Base-by-base conservation (phyloP, 495 filamentous ascomycete species). In the Apodospora peruviana region DNA sequence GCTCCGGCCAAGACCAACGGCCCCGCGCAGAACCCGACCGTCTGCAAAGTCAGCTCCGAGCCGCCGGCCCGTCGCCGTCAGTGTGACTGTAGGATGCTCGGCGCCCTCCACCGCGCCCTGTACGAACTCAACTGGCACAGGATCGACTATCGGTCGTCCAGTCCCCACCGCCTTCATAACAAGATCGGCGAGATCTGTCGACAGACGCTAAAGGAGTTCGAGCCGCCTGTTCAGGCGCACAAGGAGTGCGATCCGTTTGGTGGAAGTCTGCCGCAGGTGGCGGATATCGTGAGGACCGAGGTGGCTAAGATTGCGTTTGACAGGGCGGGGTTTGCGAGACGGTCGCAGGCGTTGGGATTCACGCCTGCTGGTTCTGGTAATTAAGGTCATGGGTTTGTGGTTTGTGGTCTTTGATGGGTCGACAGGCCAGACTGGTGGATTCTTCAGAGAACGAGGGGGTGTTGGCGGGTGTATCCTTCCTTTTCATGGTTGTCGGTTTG, bases 1-100 rank as follows among this genome's bases (percentile, higher is more conserved):
- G 37, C 27, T 23, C 18, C 11, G 8, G 21, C 11, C 5, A 23
- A 47, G 10, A 24, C 44, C 1, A 32, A 32, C 27, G 27, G 27
- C 14, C 27, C 27, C 27, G 27, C 27, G 7, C 27, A 7, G 7
- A 32, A 32, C 7, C 27, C 27, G 27, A 32, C 27, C 7, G 27
- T 32, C 7, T 32, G 27, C 14, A 7, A 32, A 14, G 35, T 47
- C 3, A 25, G 44, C 32, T 19, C 16, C 4, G 44, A 25, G n/a
- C 14, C 9, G 21, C 12, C 32, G 16, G 17, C 5, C 1, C 34
- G 35, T 7, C 21, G 16, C 4, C 17, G 35, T 14, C 27, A 32
- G 27, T 47, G 44, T 19, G 44, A 47, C 44, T 38, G 32, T 34
- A 22, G 14, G 10, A 38, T 47, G 44, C 18, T 38, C 1, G 44